These are phyloP conservation scores for Colletotrichum caudatum DNA, from an alignment of 2,329 filamentous ascomycete genomes.

Conservation along the genomic window DNA sequence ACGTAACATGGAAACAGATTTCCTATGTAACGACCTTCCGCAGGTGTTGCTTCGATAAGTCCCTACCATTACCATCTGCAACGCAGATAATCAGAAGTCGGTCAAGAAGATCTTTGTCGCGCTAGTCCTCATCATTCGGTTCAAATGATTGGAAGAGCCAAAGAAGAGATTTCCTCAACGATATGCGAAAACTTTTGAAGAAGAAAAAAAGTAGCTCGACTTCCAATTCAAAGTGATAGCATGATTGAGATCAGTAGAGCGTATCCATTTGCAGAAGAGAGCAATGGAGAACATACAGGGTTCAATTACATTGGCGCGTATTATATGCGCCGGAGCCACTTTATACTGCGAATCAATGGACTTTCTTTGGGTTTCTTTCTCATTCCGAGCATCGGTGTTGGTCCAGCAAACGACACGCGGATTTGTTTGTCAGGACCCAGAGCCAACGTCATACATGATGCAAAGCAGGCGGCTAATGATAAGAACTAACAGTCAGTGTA, in stretches of 20 bases:
- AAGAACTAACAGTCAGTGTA: too few relatives aligned
- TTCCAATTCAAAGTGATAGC: not conserved
- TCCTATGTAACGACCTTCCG: not conserved
- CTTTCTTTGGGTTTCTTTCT: not conserved
- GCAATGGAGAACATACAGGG: not conserved
- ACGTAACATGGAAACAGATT: too few relatives aligned
- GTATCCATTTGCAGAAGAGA: not conserved
- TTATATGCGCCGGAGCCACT: not conserved
- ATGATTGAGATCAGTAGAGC: not conserved
- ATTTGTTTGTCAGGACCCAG: too few relatives aligned
- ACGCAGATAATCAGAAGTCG: too few relatives aligned
- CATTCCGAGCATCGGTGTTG: not conserved
- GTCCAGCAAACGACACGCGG: not conserved
- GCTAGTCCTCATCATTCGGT: too few relatives aligned
- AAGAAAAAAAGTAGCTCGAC: not conserved
- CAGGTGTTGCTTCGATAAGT: not conserved
- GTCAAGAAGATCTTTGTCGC: rapidly evolving
- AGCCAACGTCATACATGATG: not conserved
- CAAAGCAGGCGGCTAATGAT: not conserved
- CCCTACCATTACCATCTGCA: not conserved
- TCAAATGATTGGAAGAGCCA: too few relatives aligned
- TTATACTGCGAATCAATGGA: not conserved
- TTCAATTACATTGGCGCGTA: not conserved
- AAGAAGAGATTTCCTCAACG: not conserved
- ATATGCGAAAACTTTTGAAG: not conserved